These are phyloP conservation scores for Voacanga thouarsii DNA, from an alignment of 257 asterid genomes.

Conservation along the genomic window DNA sequence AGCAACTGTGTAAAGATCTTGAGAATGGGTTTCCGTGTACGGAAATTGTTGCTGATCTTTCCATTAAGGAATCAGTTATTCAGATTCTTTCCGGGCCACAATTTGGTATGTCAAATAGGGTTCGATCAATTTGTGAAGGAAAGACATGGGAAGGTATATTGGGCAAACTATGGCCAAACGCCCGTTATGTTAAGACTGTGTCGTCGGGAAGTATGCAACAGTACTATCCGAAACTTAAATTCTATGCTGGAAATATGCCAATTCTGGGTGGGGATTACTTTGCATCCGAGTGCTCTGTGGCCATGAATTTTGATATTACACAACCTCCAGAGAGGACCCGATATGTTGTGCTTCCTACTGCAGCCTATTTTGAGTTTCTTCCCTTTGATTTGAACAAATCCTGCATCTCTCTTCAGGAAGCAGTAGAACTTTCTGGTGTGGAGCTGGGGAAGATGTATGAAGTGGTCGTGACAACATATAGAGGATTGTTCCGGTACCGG, in stretches of 20 bases:
- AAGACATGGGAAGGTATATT: constrained; percentile 15
- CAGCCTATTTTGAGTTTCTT: constrained; percentile 24
- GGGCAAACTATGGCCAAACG: constrained; percentile 20
- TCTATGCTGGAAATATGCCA: constrained; percentile 16
- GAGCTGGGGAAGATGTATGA: constrained; percentile 23
- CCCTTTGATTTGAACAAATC: constrained; percentile 12
- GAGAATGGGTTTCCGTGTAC: constrained; percentile 19
- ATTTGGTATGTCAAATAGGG: constrained; percentile 7
- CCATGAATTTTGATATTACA: constrained; percentile 12
- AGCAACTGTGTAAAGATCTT: constrained; percentile 21
- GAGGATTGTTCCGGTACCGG: constrained; percentile 22
- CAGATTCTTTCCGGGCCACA: constrained; percentile 16
- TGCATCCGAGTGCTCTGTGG: constrained; percentile 26
- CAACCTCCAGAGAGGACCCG: constrained; percentile 16
- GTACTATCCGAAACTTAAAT: constrained; percentile 16
- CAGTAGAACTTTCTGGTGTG: constrained; percentile 14
- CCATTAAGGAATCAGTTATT: constrained; percentile 20
- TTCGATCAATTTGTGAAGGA: constrained; percentile 12
- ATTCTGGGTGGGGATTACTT: constrained; percentile 22
- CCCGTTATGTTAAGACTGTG: constrained; percentile 18
- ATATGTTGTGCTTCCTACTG: constrained; percentile 21
- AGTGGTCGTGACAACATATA: constrained; percentile 19
- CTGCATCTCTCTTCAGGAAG: neutral
- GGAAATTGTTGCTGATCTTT: constrained; percentile 20
- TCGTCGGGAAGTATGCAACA: constrained; percentile 18